Evolutionary conservation across 2,329 filamentous ascomycete genomes (phyloP), one percentile per base, ranked within the genome.

Genomic region (Diatrype stigma): DNA sequence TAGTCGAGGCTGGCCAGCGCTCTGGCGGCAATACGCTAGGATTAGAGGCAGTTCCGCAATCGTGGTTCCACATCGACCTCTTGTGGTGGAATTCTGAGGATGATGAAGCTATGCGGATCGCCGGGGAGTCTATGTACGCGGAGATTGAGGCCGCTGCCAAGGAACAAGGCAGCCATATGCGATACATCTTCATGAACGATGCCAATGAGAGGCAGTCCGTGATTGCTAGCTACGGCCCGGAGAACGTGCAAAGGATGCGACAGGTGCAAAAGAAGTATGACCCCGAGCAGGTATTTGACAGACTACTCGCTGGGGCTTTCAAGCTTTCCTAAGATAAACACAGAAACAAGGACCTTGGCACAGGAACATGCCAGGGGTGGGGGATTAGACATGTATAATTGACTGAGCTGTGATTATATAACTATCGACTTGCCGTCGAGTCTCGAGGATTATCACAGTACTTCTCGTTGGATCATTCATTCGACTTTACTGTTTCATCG

Each of bases 31-130:
- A 47, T 17, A 16, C 45, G 12, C 17, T 47, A 1, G 45, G 45
- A 8, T 10, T 47, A 11, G 45, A 47, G 8, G 19, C 45, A 7
- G 45, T 37, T 19, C 12, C 45, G 8, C 45, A 47, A 23, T 47
- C 45, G 17, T 47, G 45, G 45, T 37, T 47, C 30, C 30, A 34
- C 45, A 23, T 47, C 28, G 45, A 47, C 30, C 45, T 47, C 4
- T 35, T 22, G 7, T 47, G 45, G 45, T 37, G 30, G 45, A 21
- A 26, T 11, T 17, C 45, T 35, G 45, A 21, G n/a, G 32, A 37
- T 23, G 45, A 37, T 35, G 30, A 37, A 23, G 11, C 19, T 5
- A 37, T 47, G 19, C 19, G 19, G 3, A 23, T 23, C 17, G 45
- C 45, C 32, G 45, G 30, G 12, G 45, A 14, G 14, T 32, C 32